Evolutionary conservation across 129 eudicot species (phyloP).

Genomic region (Gnaphalium uliginosum): DNA sequence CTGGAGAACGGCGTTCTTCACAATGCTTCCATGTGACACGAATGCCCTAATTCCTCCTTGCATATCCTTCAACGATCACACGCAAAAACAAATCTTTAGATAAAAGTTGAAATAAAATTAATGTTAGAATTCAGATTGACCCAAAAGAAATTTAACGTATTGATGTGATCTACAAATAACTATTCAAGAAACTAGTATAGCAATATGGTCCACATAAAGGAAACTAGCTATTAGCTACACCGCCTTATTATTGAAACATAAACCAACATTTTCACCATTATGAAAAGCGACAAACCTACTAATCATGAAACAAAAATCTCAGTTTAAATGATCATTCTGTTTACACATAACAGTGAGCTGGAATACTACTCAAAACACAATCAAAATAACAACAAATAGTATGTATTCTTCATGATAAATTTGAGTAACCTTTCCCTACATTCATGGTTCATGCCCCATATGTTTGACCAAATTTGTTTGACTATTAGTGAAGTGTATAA

Average conservation of each 20-base stretch:
- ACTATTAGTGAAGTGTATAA: not conserved
- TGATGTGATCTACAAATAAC: not conserved
- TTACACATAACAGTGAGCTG: too few relatives aligned
- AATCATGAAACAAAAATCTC: not conserved
- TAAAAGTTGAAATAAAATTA: not conserved
- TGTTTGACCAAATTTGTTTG: not conserved
- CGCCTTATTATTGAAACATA: conserved; percentile 1
- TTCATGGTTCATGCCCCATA: not conserved
- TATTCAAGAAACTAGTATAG: not conserved
- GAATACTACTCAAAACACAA: too few relatives aligned
- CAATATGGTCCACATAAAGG: not conserved
- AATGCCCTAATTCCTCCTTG: conserved; percentile 82
- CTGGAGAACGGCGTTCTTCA: conserved; percentile 75
- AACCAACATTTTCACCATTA: conserved; percentile 10
- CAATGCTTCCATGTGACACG: conserved; percentile 62
- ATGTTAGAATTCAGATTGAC: not conserved
- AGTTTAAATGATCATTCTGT: too few relatives aligned
- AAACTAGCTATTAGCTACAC: not conserved
- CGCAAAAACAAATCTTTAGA: not conserved
- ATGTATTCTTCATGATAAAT: not conserved
- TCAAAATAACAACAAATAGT: not conserved
- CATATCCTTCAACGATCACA: conserved; percentile 49
- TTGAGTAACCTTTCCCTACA: not conserved
- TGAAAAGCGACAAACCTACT: not conserved
- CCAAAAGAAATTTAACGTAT: not conserved